phyloP scores from a whole-genome alignment of 176 grass and related monocot genomes.

The Chrysopogon serrulatus region DNA sequence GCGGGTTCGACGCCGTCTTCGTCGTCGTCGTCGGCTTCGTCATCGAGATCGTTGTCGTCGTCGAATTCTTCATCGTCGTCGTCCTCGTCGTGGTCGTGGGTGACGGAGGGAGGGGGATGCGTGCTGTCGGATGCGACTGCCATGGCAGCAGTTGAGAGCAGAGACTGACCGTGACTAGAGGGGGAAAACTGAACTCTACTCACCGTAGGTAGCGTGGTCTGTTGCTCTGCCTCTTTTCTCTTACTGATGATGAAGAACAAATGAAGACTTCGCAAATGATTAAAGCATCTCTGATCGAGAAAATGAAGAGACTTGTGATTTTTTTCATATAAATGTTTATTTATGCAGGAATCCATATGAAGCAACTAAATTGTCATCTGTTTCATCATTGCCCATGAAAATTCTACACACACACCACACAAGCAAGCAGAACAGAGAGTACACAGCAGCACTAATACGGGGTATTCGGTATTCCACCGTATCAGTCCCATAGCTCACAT shows the following conservation, averaged over 20 bases:
- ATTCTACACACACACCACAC: background rate
- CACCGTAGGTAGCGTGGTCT: too few species aligned
- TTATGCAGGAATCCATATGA: too few species aligned
- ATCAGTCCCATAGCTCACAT: too few species aligned
- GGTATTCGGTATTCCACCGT: background rate
- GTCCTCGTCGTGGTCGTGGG: background rate
- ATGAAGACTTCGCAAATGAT: background rate
- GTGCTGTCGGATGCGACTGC: constrained; percentile 11
- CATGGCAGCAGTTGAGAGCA: background rate
- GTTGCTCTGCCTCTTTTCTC: too few species aligned
- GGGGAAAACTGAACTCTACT: too few species aligned
- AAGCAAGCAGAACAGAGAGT: background rate
- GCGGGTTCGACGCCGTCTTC: background rate
- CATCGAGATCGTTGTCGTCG: background rate
- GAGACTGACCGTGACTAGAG: too few species aligned
- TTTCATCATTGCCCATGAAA: too few species aligned
- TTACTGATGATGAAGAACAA: background rate
- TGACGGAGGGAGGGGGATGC: too few species aligned
- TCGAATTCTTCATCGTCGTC: constrained; percentile 9
- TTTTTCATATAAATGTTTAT: background rate
- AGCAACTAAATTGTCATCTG: too few species aligned
- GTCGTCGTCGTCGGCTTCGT: background rate
- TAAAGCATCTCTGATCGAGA: background rate
- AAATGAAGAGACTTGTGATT: too few species aligned
- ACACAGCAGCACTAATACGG: background rate